These are phyloP conservation scores for Platanus orientalis DNA, from an alignment of 164 flowering plant genomes.

Conservation along the genomic window DNA sequence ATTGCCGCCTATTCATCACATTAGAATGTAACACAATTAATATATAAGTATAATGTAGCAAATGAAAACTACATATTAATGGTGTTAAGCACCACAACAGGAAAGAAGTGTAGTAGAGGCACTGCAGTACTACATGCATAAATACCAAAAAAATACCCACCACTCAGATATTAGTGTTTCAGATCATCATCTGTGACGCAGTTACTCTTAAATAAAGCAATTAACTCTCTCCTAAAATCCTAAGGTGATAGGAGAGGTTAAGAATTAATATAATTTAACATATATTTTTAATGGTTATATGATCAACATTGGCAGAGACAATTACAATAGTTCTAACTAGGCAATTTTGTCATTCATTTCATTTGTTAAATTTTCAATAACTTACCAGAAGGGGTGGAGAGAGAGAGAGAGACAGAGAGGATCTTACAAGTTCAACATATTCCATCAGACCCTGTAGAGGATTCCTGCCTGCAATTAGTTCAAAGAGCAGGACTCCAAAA, in stretches of 20 bases:
- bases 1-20: conserved; percentile 69
- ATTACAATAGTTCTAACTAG: neutral
- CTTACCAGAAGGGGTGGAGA: neutral
- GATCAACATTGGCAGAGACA: too few species aligned
- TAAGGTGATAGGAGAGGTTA: too few species aligned
- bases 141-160: too few species aligned
- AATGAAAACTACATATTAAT: neutral
- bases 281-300: too few species aligned
- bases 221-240: too few species aligned
- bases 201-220: too few species aligned
- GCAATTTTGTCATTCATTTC: neutral
- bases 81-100: neutral
- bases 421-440: conserved; percentile 77
- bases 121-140: too few species aligned
- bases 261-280: too few species aligned
- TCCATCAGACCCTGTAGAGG: conserved; percentile 95
- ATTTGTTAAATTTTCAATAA: neutral
- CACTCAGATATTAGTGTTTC: too few species aligned
- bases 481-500: conserved; percentile 89
- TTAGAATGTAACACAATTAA: neutral
- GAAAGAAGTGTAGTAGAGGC: too few species aligned
- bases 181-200: too few species aligned
- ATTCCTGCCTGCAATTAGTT: conserved; percentile 81
- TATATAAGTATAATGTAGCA: neutral
- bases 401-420: neutral